Evolutionary conservation across 257 asterid species (phyloP).

Genomic region (Echium plantagineum): DNA sequence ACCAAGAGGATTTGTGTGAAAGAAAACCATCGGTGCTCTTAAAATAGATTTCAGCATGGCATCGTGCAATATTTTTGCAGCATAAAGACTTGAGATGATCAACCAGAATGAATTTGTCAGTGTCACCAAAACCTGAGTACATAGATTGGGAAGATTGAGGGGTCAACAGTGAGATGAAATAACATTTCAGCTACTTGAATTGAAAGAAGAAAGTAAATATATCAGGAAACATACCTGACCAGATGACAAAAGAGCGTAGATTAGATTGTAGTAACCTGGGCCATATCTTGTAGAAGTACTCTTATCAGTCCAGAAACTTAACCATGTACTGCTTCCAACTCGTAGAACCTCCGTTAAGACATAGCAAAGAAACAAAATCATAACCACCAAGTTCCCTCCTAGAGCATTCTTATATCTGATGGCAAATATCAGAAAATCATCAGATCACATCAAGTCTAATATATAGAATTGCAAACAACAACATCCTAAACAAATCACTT

Average conservation of each 20-base stretch:
- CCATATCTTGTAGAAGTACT: constrained; percentile 24
- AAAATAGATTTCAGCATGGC: constrained; percentile 56
- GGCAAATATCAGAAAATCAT: neutral
- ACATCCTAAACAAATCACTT: too few relatives aligned
- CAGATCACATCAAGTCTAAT: neutral
- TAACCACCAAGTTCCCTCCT: constrained; percentile 87
- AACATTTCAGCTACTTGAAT: neutral
- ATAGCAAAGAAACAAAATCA: constrained; percentile 55
- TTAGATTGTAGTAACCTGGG: constrained; percentile 53
- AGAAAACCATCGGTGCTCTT: constrained; percentile 82
- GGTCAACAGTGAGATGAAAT: neutral
- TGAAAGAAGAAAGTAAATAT: neutral
- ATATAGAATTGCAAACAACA: too few relatives aligned
- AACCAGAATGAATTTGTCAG: constrained; percentile 71
- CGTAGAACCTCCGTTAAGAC: constrained; percentile 54
- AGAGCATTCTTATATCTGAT: constrained; percentile 80
- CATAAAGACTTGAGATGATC: constrained; percentile 58
- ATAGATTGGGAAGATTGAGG: neutral
- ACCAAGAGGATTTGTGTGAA: constrained; percentile 79
- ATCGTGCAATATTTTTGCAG: constrained; percentile 65
- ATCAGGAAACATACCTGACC: constrained; percentile 48
- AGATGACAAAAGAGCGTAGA: constrained; percentile 57
- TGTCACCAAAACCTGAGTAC: constrained; percentile 62
- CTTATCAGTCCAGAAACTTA: constrained; percentile 74
- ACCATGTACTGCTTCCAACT: constrained; percentile 89